Evolutionary conservation across 2,329 filamentous ascomycete genomes (phyloP).

Genomic region (Penicillium sp.): DNA sequence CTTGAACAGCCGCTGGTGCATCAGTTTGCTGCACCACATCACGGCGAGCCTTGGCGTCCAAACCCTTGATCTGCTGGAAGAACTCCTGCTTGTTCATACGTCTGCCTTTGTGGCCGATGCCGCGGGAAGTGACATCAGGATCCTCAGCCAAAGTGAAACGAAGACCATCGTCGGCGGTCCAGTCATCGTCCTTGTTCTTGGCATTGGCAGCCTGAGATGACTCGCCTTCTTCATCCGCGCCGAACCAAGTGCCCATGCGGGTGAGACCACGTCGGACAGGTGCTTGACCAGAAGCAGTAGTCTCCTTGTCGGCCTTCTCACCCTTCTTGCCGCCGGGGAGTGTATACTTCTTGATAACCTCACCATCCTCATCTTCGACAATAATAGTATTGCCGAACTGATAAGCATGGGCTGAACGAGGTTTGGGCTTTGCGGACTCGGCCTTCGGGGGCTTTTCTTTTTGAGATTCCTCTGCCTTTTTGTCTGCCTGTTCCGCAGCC

Average conservation of each 20-base stretch:
- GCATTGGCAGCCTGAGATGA: conserved; percentile 29
- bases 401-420: conserved; percentile 62
- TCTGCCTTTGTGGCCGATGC: conserved; percentile 50
- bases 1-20: conserved; percentile 41
- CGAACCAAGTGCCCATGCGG: conserved; percentile 62
- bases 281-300: conserved; percentile 30
- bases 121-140: conserved; percentile 35
- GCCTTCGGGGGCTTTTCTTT: conserved; percentile 18
- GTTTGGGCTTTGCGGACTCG: conserved; percentile 24
- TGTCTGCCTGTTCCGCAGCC: conserved; percentile 24
- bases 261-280: conserved; percentile 53
- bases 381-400: conserved; percentile 71
- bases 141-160: conserved; percentile 60
- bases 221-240: conserved; percentile 37
- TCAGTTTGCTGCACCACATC: conserved; percentile 46
- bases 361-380: conserved; percentile 66
- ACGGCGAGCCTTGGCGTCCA: conserved; percentile 60
- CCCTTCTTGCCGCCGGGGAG: conserved; percentile 51
- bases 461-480: conserved; percentile 27
- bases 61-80: conserved; percentile 59
- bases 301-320: conserved; percentile 31
- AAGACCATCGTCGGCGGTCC: conserved; percentile 51
- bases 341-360: conserved; percentile 68
- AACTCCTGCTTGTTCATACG: conserved; percentile 66
- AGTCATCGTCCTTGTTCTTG: conserved; percentile 34